These are phyloP conservation scores for Nakaseomyces delphensis DNA, from an alignment of 1,139 yeast species.

Conservation along the genomic window DNA sequence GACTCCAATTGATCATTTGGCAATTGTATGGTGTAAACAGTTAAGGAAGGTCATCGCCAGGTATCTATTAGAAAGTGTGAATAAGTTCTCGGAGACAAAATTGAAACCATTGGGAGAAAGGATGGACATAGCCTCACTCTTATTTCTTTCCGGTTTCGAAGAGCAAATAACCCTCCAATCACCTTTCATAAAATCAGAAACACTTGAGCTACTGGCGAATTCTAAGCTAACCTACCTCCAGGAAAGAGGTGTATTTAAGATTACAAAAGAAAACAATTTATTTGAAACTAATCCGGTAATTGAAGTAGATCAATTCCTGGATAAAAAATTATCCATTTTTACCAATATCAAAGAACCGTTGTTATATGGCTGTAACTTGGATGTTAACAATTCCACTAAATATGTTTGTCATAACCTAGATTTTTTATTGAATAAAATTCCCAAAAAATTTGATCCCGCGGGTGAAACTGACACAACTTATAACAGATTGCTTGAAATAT, in stretches of 20 bases:
- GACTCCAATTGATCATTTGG: slow-evolving; percentile 93
- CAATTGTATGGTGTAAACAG: slow-evolving; percentile 96
- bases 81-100: slow-evolving; percentile 37
- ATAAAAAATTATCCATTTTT: background rate
- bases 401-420: background rate
- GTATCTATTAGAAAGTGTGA: slow-evolving; percentile 52
- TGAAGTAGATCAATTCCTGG: background rate
- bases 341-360: background rate
- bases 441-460: background rate
- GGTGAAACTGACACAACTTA: background rate
- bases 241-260: background rate
- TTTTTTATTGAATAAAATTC: slow-evolving; percentile 1
- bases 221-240: background rate
- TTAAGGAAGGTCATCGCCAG: slow-evolving; percentile 56
- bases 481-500: background rate
- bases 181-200: background rate
- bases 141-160: slow-evolving; percentile 55
- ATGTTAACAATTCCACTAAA: background rate
- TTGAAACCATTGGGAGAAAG: slow-evolving; percentile 46
- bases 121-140: slow-evolving; percentile 46
- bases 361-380: background rate
- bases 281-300: slow-evolving; percentile 9
- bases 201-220: background rate
- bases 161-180: slow-evolving; percentile 11
- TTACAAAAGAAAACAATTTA: background rate